Base-by-base conservation (phyloP, 106 monocot species). In the Platanthera zijinensis region DNA sequence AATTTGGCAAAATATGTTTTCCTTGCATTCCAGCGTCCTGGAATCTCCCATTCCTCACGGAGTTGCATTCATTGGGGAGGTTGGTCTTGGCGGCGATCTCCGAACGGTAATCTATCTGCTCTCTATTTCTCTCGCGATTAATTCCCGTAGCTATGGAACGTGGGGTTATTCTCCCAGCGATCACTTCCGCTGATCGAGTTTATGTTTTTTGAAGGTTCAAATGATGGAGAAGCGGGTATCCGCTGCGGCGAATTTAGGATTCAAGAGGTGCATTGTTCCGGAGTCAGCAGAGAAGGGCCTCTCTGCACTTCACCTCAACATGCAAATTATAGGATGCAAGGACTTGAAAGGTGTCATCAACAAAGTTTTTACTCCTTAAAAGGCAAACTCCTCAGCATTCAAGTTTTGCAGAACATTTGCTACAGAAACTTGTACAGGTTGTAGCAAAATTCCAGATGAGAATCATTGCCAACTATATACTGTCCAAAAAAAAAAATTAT, bases 21-120 rank as follows among this genome's bases (percentile, higher is more conserved):
- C 5, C 49, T 51, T 63, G 12, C 14, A 50, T 71, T 79, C 77
- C 92, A 99, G 99, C 76, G 88, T 90, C 81, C 78, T 99, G 88
- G 99, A 99, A 75, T 75, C 82, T 79, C 88, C 99, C 10, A 83
- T 99, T 57, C 94, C 99, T 49, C 86, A 89, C 78, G 85, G 92
- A 81, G 72, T 92, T 56, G 88, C 94, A 25, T 99, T 99, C 71
- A 92, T 99, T 74, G 99, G 94, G 72, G 99, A 99, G 83, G 80
- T 99, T 62, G 99, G 94, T 77, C 82, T 99, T 32, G 92, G 94
- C 70, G 99, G 99, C 18, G 94, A 94, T 78, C 93, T 97, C 80
- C 89, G 96, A 5, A 80, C 69, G 72, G 97, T 97, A 83, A 86
- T 9, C 7, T 56, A 6, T 7, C 3, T 15, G 5, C 57, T 56